Percentiles rank a stretch among this genome's conserved stretches.
Conservation (phyloP, 2,329 filamentous ascomycete species). For the Purpureocillium lavendulum region DNA sequence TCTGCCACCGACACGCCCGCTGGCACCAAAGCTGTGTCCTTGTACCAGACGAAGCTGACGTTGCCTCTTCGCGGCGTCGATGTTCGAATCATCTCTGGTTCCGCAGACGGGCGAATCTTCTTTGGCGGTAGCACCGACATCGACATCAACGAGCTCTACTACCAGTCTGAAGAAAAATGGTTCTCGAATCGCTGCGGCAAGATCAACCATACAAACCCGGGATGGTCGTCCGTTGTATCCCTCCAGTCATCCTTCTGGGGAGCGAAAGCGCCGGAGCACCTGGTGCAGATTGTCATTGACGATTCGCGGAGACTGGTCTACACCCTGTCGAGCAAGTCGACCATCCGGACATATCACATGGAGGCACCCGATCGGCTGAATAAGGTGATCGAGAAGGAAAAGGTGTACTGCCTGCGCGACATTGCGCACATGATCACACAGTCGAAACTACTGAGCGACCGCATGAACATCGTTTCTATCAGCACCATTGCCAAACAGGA, state of each 20-base stretch:
- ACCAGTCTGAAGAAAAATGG: constrained; percentile 97
- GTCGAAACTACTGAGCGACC: constrained; percentile 60
- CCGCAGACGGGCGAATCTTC: constrained; percentile 84
- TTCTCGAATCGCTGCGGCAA: constrained; percentile 83
- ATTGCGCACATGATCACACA: constrained; percentile 80
- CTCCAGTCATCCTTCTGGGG: constrained; percentile 42
- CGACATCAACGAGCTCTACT: constrained; percentile 88
- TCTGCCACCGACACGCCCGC: constrained; percentile 56
- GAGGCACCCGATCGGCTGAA: constrained; percentile 53
- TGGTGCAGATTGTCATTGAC: constrained; percentile 77
- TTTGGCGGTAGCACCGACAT: constrained; percentile 75
- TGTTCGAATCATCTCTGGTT: constrained; percentile 71
- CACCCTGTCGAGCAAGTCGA: constrained; percentile 79
- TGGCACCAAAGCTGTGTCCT: constrained; percentile 62
- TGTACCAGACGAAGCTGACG: constrained; percentile 86
- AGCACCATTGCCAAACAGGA: constrained; percentile 74
- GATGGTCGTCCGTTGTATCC: constrained; percentile 57
- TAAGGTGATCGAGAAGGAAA: constrained; percentile 58
- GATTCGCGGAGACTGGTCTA: constrained; percentile 85
- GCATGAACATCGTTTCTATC: constrained; percentile 71
- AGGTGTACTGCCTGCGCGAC: constrained; percentile 54
- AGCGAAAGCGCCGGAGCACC: constrained; percentile 48
- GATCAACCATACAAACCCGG: constrained; percentile 75
- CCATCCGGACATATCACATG: constrained; percentile 87
- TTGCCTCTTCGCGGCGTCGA: constrained; percentile 68